Conservation (phyloP, 805 yeast genomes). For the Yueomyces sinensis region DNA sequence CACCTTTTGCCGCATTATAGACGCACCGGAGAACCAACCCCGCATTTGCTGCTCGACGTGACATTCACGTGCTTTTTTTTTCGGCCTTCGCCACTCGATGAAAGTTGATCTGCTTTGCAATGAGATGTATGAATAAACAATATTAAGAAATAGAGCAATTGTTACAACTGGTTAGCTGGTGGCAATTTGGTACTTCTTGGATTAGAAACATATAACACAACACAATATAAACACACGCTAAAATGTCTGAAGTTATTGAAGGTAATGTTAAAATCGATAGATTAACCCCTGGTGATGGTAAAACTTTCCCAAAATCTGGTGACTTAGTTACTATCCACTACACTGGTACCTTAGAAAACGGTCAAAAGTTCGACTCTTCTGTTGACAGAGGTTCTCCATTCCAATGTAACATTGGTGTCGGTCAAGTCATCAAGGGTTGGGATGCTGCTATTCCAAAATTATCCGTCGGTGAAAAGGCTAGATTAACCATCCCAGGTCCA, state of each 20-base stretch:
- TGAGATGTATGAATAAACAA: no score
- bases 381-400: conserved; percentile 92
- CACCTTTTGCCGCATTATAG: no score
- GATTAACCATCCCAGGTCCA: conserved; percentile 82
- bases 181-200: no score
- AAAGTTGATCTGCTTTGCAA: no score
- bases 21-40: no score
- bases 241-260: conserved; percentile 26
- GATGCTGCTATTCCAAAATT: conserved; percentile 88
- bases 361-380: conserved; percentile 92
- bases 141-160: no score
- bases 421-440: conserved; percentile 96
- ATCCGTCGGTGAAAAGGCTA: conserved; percentile 86
- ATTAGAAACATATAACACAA: no score
- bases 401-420: conserved; percentile 88
- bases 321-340: conserved; percentile 89
- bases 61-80: no score
- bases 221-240: no score
- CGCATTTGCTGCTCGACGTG: no score
- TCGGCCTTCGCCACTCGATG: no score
- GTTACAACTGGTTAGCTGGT: no score
- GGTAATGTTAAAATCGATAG: conserved; percentile 28
- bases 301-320: conserved; percentile 74
- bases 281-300: conserved; percentile 58
- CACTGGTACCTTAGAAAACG: conserved; percentile 89